Evolutionary conservation across 1,284 basidiomycete genomes (phyloP), one percentile per base, ranked within the genome.

Genomic region (Anthracocystis walkeri): DNA sequence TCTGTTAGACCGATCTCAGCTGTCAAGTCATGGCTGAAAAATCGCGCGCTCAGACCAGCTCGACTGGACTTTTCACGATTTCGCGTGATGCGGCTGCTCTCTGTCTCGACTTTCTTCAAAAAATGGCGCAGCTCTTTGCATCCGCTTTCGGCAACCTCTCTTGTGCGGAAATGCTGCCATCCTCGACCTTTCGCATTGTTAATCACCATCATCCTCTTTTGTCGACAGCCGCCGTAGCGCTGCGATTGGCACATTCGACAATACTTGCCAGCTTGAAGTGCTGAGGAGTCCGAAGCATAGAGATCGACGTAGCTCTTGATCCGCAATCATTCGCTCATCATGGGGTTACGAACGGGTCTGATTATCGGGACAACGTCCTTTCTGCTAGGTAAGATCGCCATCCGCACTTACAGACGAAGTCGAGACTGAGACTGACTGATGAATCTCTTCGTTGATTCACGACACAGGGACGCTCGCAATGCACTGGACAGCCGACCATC

Each of bases 401-500:
- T 41, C 23, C n/a, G n/a, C 12, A 2, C 10, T 4, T 21, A 11
- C 16, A 11, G 16, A 23, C 16, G 20, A 1, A n/a, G 25, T 38
- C 7, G 16, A 40, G 41, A 18, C 5, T 7, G 31, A 4, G 35
- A 20, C 31, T 58, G 33, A 53, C 52, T 23, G 6, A 42, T 10
- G 14, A 11, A 44, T 14, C 25, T n/a, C 45, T 53, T 18, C 1
- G 10, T 53, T 4, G n/a, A 29, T 52, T 21, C 7, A 2, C 23
- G 18, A 16, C 11, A 46, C 65, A 77, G 80, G 82, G n/a, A 81
- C 82, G 25, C 75, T 85, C 25, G 67, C 78, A 4, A 78, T 84
- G 73, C 82, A 85, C 73, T 83, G 82, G 83, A 80, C 75, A 1
- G 83, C 83, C 12, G 83, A 85, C 53, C 82, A 85, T 46, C 64